A percentile compares a stretch with the other conserved stretches of the same genome.
These are phyloP conservation scores for Fusarium nanum DNA, from an alignment of 2,329 filamentous ascomycete genomes.

Conservation along the genomic window DNA sequence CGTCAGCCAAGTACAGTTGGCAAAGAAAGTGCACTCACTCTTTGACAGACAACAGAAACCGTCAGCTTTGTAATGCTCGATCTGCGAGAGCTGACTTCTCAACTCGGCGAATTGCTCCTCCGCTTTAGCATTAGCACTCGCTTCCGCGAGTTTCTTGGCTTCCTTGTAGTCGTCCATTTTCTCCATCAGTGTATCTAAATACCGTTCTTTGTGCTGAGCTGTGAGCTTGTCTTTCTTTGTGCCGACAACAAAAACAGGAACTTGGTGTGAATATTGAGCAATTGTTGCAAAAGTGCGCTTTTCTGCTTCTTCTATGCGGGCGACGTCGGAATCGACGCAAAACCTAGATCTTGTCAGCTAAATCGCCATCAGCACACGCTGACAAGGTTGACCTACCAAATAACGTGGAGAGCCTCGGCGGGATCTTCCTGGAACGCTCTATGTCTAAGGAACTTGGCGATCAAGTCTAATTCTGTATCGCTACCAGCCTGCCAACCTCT, in stretches of 20 bases:
- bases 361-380: rapidly evolving
- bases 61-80: slow-evolving; percentile 46
- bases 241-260: slow-evolving; percentile 43
- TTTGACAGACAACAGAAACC: slow-evolving; percentile 45
- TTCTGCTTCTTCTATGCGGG: slow-evolving; percentile 45
- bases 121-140: slow-evolving; percentile 37
- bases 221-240: slow-evolving; percentile 46
- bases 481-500: slow-evolving; percentile 45
- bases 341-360: slow-evolving; percentile 22
- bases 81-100: slow-evolving; percentile 40
- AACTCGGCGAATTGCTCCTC: slow-evolving; percentile 41
- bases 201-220: slow-evolving; percentile 33
- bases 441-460: slow-evolving; percentile 44
- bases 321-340: slow-evolving; percentile 43
- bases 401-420: slow-evolving; percentile 42
- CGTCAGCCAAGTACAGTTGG: rapidly evolving
- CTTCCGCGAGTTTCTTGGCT: slow-evolving; percentile 39
- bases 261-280: slow-evolving; percentile 43
- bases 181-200: slow-evolving; percentile 43
- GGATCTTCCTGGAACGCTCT: slow-evolving; percentile 44
- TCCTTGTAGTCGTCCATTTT: slow-evolving; percentile 43
- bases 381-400: slow-evolving; percentile 6
- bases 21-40: neutral
- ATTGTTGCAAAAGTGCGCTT: slow-evolving; percentile 45
- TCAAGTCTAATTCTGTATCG: slow-evolving; percentile 41